A percentile compares a stretch with the other conserved stretches of the same genome.
Evolutionary conservation across 768 basidiomycete species (phyloP).

Genomic region (Ramaria rubella): DNA sequence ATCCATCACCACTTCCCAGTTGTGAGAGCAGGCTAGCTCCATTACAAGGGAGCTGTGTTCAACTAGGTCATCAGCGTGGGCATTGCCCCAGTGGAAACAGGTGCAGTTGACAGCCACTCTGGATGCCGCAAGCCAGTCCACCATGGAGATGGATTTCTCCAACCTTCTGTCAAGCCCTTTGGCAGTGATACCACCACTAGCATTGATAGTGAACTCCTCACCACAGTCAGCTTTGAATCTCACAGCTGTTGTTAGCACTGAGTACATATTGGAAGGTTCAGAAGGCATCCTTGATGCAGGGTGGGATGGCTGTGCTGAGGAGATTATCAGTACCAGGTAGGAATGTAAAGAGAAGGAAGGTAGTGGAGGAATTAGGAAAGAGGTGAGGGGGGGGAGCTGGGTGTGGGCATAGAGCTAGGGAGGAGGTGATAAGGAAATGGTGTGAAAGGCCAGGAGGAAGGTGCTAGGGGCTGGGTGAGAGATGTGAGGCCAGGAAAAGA

Average conservation of each 20-base stretch:
- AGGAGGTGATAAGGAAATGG: too few species aligned
- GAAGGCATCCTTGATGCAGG: slow-evolving; percentile 14
- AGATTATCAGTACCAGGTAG: not conserved
- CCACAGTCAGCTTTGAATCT: slow-evolving; percentile 13
- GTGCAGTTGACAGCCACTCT: not conserved
- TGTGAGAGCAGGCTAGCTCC: not conserved
- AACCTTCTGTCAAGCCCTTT: too few species aligned
- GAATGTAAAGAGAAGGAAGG: too few species aligned
- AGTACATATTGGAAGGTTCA: slow-evolving; percentile 18
- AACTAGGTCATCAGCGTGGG: not conserved
- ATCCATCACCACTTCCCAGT: not conserved
- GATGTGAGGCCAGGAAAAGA: too few species aligned
- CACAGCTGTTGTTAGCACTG: slow-evolving; percentile 14
- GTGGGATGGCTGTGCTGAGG: slow-evolving; percentile 16
- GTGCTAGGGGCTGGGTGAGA: too few species aligned
- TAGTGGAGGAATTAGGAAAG: not conserved
- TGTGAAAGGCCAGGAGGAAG: too few species aligned
- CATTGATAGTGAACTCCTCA: not conserved
- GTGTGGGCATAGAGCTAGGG: too few species aligned
- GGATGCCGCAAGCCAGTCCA: not conserved
- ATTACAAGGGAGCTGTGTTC: not conserved
- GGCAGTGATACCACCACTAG: too few species aligned
- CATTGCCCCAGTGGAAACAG: not conserved
- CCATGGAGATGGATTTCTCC: too few species aligned
- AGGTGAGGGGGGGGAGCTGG: not conserved